Percentiles rank a stretch among this genome's conserved stretches.
These are phyloP conservation scores for Zangia roseola DNA, from an alignment of 768 basidiomycete species.

Conservation along the genomic window DNA sequence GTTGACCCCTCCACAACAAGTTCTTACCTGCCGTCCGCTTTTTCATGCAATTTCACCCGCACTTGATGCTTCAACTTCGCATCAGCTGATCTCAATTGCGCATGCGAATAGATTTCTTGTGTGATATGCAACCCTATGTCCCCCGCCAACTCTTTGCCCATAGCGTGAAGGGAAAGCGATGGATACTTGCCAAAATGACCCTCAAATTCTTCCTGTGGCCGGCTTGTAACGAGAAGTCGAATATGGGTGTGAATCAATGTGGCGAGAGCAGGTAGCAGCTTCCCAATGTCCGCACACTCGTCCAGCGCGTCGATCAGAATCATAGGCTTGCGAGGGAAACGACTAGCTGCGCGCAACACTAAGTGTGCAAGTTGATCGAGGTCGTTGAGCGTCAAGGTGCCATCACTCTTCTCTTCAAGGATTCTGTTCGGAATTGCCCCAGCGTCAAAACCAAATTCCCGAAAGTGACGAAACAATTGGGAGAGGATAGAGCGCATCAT, in stretches of 20 bases:
- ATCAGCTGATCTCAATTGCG: not conserved
- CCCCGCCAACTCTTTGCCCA: not conserved
- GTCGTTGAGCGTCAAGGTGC: not conserved
- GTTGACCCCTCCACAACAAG: not conserved
- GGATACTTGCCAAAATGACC: too few species aligned
- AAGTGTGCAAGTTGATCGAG: too few species aligned
- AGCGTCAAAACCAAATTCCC: not conserved
- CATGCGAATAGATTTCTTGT: not conserved
- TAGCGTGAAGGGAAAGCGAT: not conserved
- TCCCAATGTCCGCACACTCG: not conserved
- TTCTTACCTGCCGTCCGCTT: not conserved
- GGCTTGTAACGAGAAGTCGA: too few species aligned
- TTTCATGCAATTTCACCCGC: not conserved
- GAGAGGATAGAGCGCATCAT: too few species aligned
- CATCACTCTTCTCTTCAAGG: not conserved
- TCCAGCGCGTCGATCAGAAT: conserved; percentile 4
- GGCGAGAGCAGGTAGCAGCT: not conserved
- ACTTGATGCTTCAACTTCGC: not conserved
- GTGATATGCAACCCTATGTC: not conserved
- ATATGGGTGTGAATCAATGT: not conserved
- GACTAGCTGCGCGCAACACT: not conserved
- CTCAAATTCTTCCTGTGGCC: too few species aligned
- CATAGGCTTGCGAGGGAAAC: not conserved
- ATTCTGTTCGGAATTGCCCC: not conserved
- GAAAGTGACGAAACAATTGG: not conserved